Evolutionary conservation across 2,329 filamentous ascomycete species (phyloP).

Genomic region (Parastagonospora avenae): DNA sequence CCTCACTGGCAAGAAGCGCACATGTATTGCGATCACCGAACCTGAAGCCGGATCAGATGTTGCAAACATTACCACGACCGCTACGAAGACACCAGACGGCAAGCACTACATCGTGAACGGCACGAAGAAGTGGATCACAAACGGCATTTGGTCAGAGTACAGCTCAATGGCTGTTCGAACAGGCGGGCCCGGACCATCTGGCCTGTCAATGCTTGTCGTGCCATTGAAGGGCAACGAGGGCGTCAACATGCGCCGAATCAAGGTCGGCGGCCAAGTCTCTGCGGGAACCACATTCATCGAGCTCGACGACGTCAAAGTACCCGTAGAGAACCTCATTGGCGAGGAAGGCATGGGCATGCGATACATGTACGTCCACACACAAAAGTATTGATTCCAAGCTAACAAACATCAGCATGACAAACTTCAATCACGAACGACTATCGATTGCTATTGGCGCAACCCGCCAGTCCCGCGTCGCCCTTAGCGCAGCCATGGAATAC

Average conservation of each 20-base stretch:
- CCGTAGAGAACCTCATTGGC: conserved; percentile 72
- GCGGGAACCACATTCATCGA: conserved; percentile 78
- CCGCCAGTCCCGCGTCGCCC: conserved; percentile 65
- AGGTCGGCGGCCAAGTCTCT: conserved; percentile 67
- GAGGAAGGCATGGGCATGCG: conserved; percentile 73
- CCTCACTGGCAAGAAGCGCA: conserved; percentile 67
- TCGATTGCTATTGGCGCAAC: conserved; percentile 69
- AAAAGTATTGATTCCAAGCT: neutral
- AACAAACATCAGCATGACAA: conserved; percentile 60
- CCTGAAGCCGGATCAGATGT: conserved; percentile 76
- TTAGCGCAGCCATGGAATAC: conserved; percentile 66
- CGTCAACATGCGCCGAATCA: conserved; percentile 70
- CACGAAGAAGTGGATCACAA: conserved; percentile 72
- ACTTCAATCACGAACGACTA: conserved; percentile 80
- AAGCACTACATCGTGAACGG: conserved; percentile 74
- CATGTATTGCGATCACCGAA: conserved; percentile 80
- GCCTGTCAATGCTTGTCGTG: conserved; percentile 71
- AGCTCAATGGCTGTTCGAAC: conserved; percentile 75
- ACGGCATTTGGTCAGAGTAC: conserved; percentile 70
- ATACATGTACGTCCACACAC: conserved; percentile 56
- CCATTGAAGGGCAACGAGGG: conserved; percentile 71
- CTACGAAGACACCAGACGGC: conserved; percentile 65
- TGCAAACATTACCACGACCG: conserved; percentile 72
- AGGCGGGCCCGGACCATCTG: conserved; percentile 65
- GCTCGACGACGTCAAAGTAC: conserved; percentile 75